Base-by-base conservation (phyloP, 1,284 basidiomycete species). In the Microbotryum silenes-acaulis region DNA sequence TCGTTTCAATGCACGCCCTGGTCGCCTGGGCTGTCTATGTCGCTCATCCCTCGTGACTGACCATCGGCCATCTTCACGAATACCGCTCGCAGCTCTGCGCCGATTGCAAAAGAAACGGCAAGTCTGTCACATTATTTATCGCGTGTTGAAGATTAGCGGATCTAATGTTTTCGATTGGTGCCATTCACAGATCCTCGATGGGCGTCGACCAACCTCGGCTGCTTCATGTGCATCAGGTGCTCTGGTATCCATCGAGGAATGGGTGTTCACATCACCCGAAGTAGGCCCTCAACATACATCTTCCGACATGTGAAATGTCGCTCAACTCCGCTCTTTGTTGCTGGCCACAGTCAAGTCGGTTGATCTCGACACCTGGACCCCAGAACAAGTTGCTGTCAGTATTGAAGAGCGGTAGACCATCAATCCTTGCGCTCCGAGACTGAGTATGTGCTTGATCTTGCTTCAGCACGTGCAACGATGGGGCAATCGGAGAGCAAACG, bases 221-320 rank as follows among this genome's bases (percentile, higher is more conserved):
- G 74, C 44, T 57, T 64, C 60, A 63, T 68, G 31, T 98, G 94
- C 75, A 97, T 98, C 70, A 84, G 94, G 63, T 98, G 94, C 78
- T 97, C 92, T n/a, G 94, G 94, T 42, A 89, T 97, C 62, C 94
- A 98, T 77, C 87, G 96, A 47, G 87, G 89, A 37, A 94, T 98
- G 91, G 96, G 96, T 65, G 97, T 94, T 0, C 96, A 98, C 75
- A 94, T 96, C 76, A 89, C 88, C 77, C 89, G 88, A 74, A 77
- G 78, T 78, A 37, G 59, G 74, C 58, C 27, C 21, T 9, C 57
- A 3, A 52, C 9, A 21, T 53, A 16, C 14, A 29, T 6, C 8
- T 45, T 60, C 70, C 71, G 29, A 68, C 59, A 57, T 73, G 71
- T 57, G 21, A 29, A 14, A 23, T 25, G 6, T 8, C 16, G 7